Percentiles rank a stretch among this genome's conserved stretches.
phyloP scores from a whole-genome alignment of 2,329 filamentous ascomycete genomes.

The Hypoxylon sp. region DNA sequence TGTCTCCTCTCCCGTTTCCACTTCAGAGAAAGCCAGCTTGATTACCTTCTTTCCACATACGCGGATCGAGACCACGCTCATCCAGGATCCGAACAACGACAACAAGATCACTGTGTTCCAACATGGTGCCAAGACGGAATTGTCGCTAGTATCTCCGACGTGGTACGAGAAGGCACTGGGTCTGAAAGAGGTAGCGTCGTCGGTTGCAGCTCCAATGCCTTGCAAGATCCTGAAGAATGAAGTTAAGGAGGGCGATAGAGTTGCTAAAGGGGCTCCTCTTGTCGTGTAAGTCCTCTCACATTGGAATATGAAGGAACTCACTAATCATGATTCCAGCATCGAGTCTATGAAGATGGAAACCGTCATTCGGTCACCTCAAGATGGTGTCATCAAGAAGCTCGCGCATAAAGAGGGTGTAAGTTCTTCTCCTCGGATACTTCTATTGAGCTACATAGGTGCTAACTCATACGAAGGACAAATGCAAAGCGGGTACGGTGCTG shows the following conservation, averaged over 20 bases:
- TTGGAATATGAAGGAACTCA: neutral
- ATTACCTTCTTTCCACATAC: constrained; percentile 84
- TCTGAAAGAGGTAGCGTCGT: constrained; percentile 80
- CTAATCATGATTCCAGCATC: constrained; percentile 58
- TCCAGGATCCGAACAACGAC: constrained; percentile 61
- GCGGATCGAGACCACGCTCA: constrained; percentile 79
- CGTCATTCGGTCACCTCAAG: constrained; percentile 79
- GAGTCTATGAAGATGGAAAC: constrained; percentile 94
- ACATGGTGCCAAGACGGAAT: constrained; percentile 66
- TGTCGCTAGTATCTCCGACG: constrained; percentile 67
- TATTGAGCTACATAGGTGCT: constrained; percentile 23
- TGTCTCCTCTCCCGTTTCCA: constrained; percentile 49
- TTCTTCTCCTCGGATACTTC: constrained; percentile 24
- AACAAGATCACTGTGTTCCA: constrained; percentile 82
- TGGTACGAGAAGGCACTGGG: constrained; percentile 93
- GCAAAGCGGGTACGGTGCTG: constrained; percentile 77
- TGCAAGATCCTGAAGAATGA: constrained; percentile 95
- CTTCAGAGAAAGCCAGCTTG: constrained; percentile 52
- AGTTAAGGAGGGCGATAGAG: constrained; percentile 80
- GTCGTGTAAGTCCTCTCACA: constrained; percentile 71
- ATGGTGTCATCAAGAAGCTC: constrained; percentile 74
- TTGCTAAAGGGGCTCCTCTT: constrained; percentile 85
- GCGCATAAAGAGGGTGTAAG: constrained; percentile 79
- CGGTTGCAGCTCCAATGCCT: constrained; percentile 93
- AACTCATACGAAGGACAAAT: constrained; percentile 68